Percentiles rank a stretch among this genome's conserved stretches.
phyloP scores from a whole-genome alignment of 2,329 filamentous ascomycete genomes.

The Penicillium nordicum region DNA sequence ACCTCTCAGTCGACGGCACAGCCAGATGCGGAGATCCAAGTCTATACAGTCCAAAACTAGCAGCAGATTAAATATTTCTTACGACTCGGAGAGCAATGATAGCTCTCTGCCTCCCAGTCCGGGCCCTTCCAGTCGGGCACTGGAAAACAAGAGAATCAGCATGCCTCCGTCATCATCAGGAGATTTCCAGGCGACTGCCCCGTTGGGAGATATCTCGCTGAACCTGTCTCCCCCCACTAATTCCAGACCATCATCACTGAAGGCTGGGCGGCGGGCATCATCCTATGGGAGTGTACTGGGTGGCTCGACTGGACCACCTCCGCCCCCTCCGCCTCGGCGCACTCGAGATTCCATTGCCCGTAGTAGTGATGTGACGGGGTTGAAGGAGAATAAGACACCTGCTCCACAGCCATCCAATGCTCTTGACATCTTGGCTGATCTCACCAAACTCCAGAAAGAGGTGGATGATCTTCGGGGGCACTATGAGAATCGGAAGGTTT shows the following conservation, averaged over 20 bases:
- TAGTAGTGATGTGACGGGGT: constrained; percentile 29
- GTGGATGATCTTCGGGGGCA: constrained; percentile 59
- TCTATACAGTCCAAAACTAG: constrained; percentile 33
- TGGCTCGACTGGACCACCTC: constrained; percentile 36
- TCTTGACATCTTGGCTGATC: constrained; percentile 66
- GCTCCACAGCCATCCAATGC: constrained; percentile 42
- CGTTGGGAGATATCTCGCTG: constrained; percentile 1
- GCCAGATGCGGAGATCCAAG: constrained; percentile 42
- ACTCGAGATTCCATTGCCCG: constrained; percentile 43
- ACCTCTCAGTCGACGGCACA: constrained; percentile 49
- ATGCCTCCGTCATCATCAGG: constrained; percentile 20
- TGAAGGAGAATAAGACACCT: constrained; percentile 22
- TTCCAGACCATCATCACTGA: constrained; percentile 21
- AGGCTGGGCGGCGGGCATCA: constrained; percentile 30
- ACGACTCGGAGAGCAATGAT: constrained; percentile 44
- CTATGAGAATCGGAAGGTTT: constrained; percentile 34
- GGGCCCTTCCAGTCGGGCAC: constrained; percentile 20
- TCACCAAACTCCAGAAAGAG: constrained; percentile 69
- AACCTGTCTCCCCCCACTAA: constrained; percentile 18
- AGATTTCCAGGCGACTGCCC: constrained; percentile 6
- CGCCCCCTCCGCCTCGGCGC: constrained; percentile 48
- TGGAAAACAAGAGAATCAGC: constrained; percentile 19
- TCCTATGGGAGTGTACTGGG: constrained; percentile 22
- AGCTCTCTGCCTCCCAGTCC: constrained; percentile 29
- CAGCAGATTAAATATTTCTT: constrained; percentile 38